phyloP scores from a whole-genome alignment of 768 basidiomycete species.

The Termitomyces sp. region DNA sequence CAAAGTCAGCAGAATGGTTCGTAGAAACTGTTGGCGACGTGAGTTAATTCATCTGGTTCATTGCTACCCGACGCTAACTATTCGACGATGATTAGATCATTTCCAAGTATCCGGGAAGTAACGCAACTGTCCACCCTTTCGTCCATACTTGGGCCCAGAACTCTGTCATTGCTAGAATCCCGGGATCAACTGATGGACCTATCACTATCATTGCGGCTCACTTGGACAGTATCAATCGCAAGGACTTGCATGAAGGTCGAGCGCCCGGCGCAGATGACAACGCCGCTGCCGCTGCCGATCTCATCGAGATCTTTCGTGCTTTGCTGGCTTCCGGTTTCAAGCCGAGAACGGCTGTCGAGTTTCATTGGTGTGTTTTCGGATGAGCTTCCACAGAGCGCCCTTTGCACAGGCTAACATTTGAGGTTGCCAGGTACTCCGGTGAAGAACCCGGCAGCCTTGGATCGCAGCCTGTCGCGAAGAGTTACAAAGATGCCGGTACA shows the following conservation, averaged over 20 bases:
- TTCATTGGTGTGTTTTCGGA: slow-evolving; percentile 43
- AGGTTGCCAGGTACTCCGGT: slow-evolving; percentile 26
- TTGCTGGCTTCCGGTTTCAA: slow-evolving; percentile 40
- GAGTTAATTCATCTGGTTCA: not conserved
- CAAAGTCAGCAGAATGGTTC: slow-evolving; percentile 32
- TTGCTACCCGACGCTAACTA: not conserved
- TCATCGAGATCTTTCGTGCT: slow-evolving; percentile 43
- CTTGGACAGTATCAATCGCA: slow-evolving; percentile 28
- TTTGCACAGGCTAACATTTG: not conserved
- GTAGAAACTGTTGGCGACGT: slow-evolving; percentile 25
- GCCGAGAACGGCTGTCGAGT: slow-evolving; percentile 43
- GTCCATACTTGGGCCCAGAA: slow-evolving; percentile 18
- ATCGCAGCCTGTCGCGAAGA: slow-evolving; percentile 43
- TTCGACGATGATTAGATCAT: slow-evolving; percentile 19
- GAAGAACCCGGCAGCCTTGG: slow-evolving; percentile 53
- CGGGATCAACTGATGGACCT: slow-evolving; percentile 17
- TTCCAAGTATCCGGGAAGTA: slow-evolving; percentile 20
- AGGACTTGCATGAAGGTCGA: slow-evolving; percentile 22
- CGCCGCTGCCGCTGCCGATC: slow-evolving; percentile 42
- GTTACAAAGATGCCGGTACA: slow-evolving; percentile 39
- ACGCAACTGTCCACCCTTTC: slow-evolving; percentile 21
- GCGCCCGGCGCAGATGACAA: slow-evolving; percentile 40
- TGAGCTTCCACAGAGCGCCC: not conserved
- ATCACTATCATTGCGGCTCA: slow-evolving; percentile 29
- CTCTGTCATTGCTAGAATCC: slow-evolving; percentile 23